Conservation (phyloP, 768 basidiomycete species). For the Neoboletus subvelutipes region DNA sequence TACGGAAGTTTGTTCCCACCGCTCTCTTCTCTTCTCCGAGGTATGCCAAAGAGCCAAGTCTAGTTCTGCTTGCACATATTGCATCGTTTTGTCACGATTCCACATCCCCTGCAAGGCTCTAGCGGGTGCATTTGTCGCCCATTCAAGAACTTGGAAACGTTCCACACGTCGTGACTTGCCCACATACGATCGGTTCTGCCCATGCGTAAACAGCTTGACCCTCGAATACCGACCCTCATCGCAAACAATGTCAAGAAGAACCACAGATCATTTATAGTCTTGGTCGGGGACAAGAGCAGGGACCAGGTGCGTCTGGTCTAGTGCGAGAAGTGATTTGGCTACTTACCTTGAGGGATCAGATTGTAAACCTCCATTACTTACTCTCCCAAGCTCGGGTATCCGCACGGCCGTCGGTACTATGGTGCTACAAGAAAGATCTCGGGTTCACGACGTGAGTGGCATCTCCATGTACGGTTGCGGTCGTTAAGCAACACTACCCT, state of each 20-base stretch:
- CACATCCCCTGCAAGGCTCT: background rate
- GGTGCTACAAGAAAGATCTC: constrained; percentile 99
- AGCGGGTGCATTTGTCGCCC: too few relatives aligned
- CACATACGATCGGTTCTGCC: background rate
- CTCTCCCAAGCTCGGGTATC: constrained; percentile 90
- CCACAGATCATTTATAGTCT: constrained; percentile 91
- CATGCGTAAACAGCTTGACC: constrained; percentile 90
- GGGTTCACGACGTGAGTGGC: constrained; percentile 84
- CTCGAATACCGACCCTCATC: constrained; percentile 89
- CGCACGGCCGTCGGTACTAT: constrained; percentile 86
- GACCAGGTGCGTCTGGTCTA: constrained; percentile 66
- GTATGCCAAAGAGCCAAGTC: background rate
- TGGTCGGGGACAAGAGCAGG: constrained; percentile 91
- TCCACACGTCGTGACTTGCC: background rate
- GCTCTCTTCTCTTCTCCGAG: too few relatives aligned
- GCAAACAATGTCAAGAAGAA: constrained; percentile 92
- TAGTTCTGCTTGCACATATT: too few relatives aligned
- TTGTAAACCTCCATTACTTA: constrained; percentile 94
- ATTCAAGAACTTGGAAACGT: background rate
- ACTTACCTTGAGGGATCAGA: constrained; percentile 38
- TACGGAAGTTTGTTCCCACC: background rate
- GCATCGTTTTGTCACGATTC: background rate
- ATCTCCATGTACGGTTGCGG: background rate
- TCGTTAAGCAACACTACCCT: background rate
- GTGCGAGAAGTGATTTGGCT: background rate